Evolutionary conservation across 208 protist species (phyloP).

Genomic region (Tritrichomonas foetus): DNA sequence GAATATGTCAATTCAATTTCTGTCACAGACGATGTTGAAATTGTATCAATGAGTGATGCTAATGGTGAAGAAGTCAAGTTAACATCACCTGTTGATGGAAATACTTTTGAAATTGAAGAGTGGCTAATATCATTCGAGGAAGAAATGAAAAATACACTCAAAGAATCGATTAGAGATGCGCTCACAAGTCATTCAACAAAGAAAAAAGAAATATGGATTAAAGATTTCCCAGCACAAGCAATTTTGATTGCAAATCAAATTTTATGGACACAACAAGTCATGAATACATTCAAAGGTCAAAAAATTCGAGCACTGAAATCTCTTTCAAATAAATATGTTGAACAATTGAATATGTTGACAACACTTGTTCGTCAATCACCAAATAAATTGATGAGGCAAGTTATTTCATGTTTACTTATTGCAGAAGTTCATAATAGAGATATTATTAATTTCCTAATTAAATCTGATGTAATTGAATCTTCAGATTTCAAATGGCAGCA

Average conservation of each 20-base stretch:
- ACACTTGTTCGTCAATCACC: neutral
- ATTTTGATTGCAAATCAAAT: constrained; percentile 81
- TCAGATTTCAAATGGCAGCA: constrained; percentile 85
- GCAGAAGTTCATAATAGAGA: constrained; percentile 67
- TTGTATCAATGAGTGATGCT: constrained; percentile 62
- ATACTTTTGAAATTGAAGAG: constrained; percentile 78
- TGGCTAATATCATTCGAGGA: constrained; percentile 89
- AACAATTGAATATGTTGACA: neutral
- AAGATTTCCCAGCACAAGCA: constrained; percentile 77
- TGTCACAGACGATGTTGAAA: constrained; percentile 65
- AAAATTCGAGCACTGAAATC: constrained; percentile 33
- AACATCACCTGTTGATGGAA: neutral
- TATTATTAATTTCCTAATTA: constrained; percentile 65
- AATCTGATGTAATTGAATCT: constrained; percentile 71
- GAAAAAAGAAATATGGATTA: constrained; percentile 75
- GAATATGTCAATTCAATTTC: constrained; percentile 67
- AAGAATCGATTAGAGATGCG: neutral
- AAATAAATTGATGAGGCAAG: neutral
- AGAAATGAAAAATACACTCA: constrained; percentile 43
- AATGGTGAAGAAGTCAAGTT: constrained; percentile 55
- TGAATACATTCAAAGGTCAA: constrained; percentile 66
- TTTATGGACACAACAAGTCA: constrained; percentile 79
- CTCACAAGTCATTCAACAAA: neutral
- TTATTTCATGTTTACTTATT: constrained; percentile 53
- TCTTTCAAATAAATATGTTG: constrained; percentile 53